Base-by-base conservation (phyloP, 768 basidiomycete genomes). In the Cytidiella melzeri region DNA sequence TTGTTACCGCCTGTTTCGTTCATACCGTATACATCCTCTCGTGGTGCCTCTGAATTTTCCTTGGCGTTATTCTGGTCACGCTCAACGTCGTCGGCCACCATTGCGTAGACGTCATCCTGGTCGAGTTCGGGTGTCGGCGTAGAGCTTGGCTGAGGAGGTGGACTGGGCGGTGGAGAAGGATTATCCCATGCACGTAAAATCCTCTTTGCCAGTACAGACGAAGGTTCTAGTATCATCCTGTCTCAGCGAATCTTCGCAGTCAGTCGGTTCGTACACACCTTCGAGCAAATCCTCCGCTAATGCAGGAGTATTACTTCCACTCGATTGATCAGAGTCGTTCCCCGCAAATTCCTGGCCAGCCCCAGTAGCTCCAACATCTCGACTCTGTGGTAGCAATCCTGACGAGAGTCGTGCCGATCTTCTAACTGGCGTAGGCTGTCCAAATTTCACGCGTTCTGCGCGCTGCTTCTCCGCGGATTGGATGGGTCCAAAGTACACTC, bases 141-240 rank as follows among this genome's bases (percentile, higher is more conserved):
- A n/a, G n/a, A n/a, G n/a, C 37, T 45, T 21, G 53, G 24, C 13
- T 48, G n/a, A 15, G 37, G 34, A 1, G 53, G 47, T 11, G 61
- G 58, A 39, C 55, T 59, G 1, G 79, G 79, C 4, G 79, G 79
- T 15, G 87, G 86, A 15, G 87, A 89, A 15, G 87, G 87, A 57
- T 90, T 90, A 57, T 80, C 81, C 50, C 79, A 76, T 45, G 87
- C 87, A 43, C 79, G 74, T 40, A 83, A 73, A 41, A 90, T 77
- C 64, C 67, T 80, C 53, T 69, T 77, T 26, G 83, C 87, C 43
- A 90, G 68, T 4, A 73, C 72, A 48, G 84, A 83, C 2, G 84
- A 77, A 7, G 84, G 85, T 60, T 88, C 87, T 63, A 49, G 6
- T 37, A n/a, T 37, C 10, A 34, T 24, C 18, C 34, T 27, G 34